Evolutionary conservation across 805 yeast species (phyloP).

Genomic region (Pichia nanzhaoensis): DNA sequence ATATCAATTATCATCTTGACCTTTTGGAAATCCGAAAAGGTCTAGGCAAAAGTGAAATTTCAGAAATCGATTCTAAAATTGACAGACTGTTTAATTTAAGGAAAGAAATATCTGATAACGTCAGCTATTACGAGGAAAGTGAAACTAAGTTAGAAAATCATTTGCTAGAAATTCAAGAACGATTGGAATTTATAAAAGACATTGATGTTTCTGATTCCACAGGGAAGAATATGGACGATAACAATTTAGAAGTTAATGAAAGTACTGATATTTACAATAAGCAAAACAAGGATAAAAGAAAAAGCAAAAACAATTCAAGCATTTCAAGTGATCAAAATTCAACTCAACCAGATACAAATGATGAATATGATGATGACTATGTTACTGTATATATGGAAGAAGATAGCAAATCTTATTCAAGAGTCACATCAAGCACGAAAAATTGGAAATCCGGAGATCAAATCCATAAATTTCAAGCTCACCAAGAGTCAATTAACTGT

Average conservation of each 20-base stretch:
- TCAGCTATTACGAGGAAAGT: slow-evolving; percentile 54
- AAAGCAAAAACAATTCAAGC: background rate
- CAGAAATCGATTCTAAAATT: slow-evolving; percentile 55
- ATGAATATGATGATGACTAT: slow-evolving; percentile 23
- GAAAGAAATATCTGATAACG: slow-evolving; percentile 47
- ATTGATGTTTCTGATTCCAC: slow-evolving; percentile 21
- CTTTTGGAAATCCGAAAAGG: slow-evolving; percentile 57
- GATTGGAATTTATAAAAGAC: slow-evolving; percentile 39
- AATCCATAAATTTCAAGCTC: slow-evolving; percentile 46
- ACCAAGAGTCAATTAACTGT: slow-evolving; percentile 45
- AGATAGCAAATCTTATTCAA: slow-evolving; percentile 31
- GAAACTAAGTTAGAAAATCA: slow-evolving; percentile 50
- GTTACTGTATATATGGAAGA: slow-evolving; percentile 13
- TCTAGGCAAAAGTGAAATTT: slow-evolving; percentile 55
- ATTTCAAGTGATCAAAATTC: background rate
- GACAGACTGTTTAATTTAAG: slow-evolving; percentile 45
- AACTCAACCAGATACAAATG: slow-evolving; percentile 25
- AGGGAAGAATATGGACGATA: slow-evolving; percentile 17
- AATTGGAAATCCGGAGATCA: slow-evolving; percentile 53
- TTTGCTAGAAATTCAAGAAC: slow-evolving; percentile 36
- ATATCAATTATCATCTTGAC: slow-evolving; percentile 42
- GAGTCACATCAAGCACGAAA: slow-evolving; percentile 31
- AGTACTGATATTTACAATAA: background rate
- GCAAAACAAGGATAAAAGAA: slow-evolving; percentile 12
- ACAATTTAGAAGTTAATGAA: background rate